phyloP scores from a whole-genome alignment of 1,284 basidiomycete species.

The Trametes sp. region DNA sequence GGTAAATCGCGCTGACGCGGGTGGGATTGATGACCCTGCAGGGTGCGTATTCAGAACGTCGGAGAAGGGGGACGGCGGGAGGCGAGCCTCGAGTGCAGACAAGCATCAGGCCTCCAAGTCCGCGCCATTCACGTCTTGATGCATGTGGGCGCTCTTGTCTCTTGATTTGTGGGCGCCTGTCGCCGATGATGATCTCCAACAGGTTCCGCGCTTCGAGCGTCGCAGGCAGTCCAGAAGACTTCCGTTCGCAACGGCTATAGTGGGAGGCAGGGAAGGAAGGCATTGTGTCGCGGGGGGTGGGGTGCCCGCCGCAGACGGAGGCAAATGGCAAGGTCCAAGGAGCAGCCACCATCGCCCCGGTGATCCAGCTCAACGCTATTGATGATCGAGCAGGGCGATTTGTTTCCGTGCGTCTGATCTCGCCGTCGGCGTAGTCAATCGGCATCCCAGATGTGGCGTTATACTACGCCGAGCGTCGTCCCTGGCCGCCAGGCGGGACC shows the following conservation, averaged over 20 bases:
- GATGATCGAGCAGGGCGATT: conserved; percentile 23
- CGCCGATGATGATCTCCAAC: conserved; percentile 20
- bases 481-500: conserved; percentile 16
- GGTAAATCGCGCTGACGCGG: conserved; percentile 14
- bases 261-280: conserved; percentile 17
- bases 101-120: conserved; percentile 6
- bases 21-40: conserved; percentile 10
- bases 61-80: conserved; percentile 3
- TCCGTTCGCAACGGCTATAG: conserved; percentile 1
- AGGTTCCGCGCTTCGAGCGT: conserved; percentile 11
- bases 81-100: not conserved
- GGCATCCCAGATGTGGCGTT: conserved; percentile 33
- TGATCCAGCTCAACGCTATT: not conserved
- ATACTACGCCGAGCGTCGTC: conserved; percentile 17
- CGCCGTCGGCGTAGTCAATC: conserved; percentile 21
- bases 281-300: conserved; percentile 20
- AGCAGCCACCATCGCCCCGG: conserved; percentile 1
- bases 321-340: too few species aligned
- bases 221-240: conserved; percentile 10
- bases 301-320: too few species aligned
- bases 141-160: not conserved
- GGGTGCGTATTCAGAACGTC: not conserved
- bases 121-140: conserved; percentile 6
- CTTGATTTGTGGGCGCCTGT: conserved; percentile 11
- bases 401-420: conserved; percentile 29